Percentiles rank a stretch among this genome's conserved stretches.
Evolutionary conservation across 495 filamentous ascomycete species (phyloP).

Genomic region (Saxophila tyrrhenica): DNA sequence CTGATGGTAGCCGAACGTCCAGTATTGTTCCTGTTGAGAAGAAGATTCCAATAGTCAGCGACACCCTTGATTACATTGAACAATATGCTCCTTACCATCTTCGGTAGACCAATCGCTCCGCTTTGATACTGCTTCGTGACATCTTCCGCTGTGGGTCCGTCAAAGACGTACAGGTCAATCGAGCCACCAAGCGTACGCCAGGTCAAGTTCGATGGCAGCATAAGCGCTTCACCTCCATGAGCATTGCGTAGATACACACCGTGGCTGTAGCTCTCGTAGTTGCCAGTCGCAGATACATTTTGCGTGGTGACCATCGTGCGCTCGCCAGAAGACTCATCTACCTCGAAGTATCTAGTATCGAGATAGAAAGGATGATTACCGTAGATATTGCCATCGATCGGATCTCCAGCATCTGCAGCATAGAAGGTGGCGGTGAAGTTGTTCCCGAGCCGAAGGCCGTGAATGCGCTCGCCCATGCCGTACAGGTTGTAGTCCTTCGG

Average conservation of each 20-base stretch:
- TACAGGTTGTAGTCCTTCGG: conserved; percentile 49
- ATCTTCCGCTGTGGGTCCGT: conserved; percentile 44
- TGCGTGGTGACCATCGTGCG: conserved; percentile 44
- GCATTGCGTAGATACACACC: conserved; percentile 53
- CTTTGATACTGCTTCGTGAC: conserved; percentile 47
- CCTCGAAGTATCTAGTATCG: conserved; percentile 54
- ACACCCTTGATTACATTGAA: too few relatives aligned
- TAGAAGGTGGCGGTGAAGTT: conserved; percentile 56
- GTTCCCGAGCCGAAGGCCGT: conserved; percentile 46
- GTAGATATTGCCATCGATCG: conserved; percentile 50
- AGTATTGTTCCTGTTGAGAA: conserved; percentile 57
- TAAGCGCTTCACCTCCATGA: conserved; percentile 65
- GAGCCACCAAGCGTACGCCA: conserved; percentile 61
- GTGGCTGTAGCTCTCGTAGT: conserved; percentile 52
- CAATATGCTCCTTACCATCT: too few relatives aligned
- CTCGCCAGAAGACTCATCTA: conserved; percentile 38
- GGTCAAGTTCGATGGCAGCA: conserved; percentile 54
- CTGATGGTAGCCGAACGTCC: conserved; percentile 52
- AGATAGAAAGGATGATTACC: conserved; percentile 50
- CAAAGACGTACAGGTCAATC: conserved; percentile 53
- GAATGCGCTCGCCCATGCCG: conserved; percentile 38
- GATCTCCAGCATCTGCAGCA: conserved; percentile 55
- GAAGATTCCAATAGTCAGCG: too few relatives aligned
- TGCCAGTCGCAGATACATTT: conserved; percentile 39
- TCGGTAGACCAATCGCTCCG: conserved; percentile 46